These are phyloP conservation scores for Penicillium sp. DNA, from an alignment of 2,329 filamentous ascomycete genomes.

Conservation along the genomic window DNA sequence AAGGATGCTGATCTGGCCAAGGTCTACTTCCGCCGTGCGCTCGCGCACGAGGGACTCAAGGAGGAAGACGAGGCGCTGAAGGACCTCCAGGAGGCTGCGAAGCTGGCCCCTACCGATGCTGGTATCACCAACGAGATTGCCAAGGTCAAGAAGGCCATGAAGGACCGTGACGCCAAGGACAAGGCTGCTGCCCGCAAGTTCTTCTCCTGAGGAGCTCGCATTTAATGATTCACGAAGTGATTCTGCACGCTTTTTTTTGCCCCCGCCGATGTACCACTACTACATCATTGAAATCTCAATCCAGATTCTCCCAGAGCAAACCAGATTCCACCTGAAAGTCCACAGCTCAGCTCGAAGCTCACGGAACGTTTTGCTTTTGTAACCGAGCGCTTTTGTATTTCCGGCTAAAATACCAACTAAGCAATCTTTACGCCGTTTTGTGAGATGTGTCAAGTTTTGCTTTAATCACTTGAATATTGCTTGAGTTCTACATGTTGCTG, in stretches of 20 bases:
- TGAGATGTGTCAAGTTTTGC: too few species aligned
- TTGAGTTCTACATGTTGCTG: too few species aligned
- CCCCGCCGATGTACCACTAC: slow-evolving; percentile 21
- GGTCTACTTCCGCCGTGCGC: slow-evolving; percentile 74
- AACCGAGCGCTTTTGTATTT: too few species aligned
- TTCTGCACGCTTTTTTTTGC: slow-evolving; percentile 4
- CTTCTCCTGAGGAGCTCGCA: slow-evolving; percentile 51
- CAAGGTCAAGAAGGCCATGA: slow-evolving; percentile 68
- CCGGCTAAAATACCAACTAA: too few species aligned
- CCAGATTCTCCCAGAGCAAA: too few species aligned
- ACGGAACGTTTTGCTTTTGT: too few species aligned
- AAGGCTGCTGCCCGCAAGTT: slow-evolving; percentile 91
- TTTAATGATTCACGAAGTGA: slow-evolving; percentile 23
- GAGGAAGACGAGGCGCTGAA: slow-evolving; percentile 76
- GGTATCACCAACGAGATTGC: slow-evolving; percentile 69
- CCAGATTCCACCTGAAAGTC: too few species aligned
- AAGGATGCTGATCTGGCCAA: slow-evolving; percentile 77
- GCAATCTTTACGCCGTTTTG: too few species aligned
- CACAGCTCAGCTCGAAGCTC: too few species aligned
- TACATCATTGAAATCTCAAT: slow-evolving; percentile 6
- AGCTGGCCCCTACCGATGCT: slow-evolving; percentile 67
- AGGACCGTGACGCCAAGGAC: slow-evolving; percentile 74
- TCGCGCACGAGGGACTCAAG: slow-evolving; percentile 69
- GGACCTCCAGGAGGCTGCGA: slow-evolving; percentile 69
- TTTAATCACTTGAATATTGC: too few species aligned